Percentiles rank a stretch among this genome's conserved stretches.
phyloP scores from a whole-genome alignment of 169 alveolate genomes.

The Perkinsus marinus region DNA sequence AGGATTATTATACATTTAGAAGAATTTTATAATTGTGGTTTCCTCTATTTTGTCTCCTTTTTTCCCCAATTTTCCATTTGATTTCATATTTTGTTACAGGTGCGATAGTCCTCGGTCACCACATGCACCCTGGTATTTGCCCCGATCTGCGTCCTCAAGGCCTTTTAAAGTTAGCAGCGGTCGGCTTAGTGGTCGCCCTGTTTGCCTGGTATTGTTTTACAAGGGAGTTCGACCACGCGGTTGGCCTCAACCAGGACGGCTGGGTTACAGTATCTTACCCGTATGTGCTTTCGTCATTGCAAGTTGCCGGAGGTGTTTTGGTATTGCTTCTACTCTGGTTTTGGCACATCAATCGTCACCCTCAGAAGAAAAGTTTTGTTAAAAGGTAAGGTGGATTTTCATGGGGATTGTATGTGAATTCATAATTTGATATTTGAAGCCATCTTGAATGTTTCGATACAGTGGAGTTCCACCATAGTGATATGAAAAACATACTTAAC shows the following conservation, averaged over 20 bases:
- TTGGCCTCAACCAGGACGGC: background rate
- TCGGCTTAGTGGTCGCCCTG: background rate
- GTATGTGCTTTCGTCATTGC: background rate
- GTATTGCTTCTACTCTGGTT: background rate
- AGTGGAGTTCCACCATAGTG: too few relatives aligned
- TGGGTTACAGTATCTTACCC: background rate
- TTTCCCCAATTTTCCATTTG: too few relatives aligned
- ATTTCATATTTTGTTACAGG: background rate
- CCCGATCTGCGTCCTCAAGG: background rate
- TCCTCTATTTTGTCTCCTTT: too few relatives aligned
- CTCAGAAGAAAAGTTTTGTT: background rate
- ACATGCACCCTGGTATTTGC: background rate
- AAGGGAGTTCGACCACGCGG: background rate
- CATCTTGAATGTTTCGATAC: too few relatives aligned
- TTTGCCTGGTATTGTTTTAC: background rate
- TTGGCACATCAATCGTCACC: background rate
- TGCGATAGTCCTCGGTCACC: background rate
- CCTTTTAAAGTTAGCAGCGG: background rate
- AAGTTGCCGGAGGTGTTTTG: background rate
- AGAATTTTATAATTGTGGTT: too few relatives aligned
- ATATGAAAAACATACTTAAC: too few relatives aligned
- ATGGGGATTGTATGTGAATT: too few relatives aligned
- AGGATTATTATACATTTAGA: too few relatives aligned
- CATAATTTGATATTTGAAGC: too few relatives aligned
- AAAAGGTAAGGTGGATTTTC: background rate